Evolutionary conservation across 495 filamentous ascomycete species (phyloP).

Genomic region (Entonaema liquescens): DNA sequence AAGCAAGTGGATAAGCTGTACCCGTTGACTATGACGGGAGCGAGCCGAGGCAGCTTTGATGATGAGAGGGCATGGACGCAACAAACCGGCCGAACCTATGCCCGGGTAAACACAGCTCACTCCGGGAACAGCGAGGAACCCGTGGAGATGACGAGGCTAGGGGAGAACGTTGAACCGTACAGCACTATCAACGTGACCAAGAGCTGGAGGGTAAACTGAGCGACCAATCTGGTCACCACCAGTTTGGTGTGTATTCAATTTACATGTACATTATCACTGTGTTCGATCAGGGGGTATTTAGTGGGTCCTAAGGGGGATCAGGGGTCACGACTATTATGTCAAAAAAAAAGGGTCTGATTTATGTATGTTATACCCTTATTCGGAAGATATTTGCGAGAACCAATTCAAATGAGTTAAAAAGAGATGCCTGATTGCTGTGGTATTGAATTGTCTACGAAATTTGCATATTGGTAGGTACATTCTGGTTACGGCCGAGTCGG

Average conservation of each 20-base stretch:
- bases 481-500: neutral
- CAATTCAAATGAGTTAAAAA: neutral
- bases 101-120: neutral
- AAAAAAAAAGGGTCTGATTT: neutral
- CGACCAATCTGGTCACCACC: neutral
- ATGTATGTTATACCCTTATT: neutral
- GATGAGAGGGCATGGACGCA: slow-evolving; percentile 5
- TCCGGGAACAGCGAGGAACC: slow-evolving; percentile 6
- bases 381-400: neutral
- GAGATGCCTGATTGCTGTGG: neutral
- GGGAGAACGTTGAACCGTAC: slow-evolving; percentile 17
- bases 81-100: neutral
- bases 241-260: neutral
- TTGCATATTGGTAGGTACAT: neutral
- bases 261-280: neutral
- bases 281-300: neutral
- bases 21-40: slow-evolving; percentile 4
- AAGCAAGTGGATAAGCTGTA: slow-evolving; percentile 16
- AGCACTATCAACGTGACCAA: slow-evolving; percentile 16
- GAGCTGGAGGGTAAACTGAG: slow-evolving; percentile 10
- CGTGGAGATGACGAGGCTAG: slow-evolving; percentile 6
- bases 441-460: too few species aligned
- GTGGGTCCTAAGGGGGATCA: neutral
- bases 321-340: neutral
- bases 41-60: neutral